Evolutionary conservation across 805 yeast species (phyloP).

Genomic region (Torulaspora indica): DNA sequence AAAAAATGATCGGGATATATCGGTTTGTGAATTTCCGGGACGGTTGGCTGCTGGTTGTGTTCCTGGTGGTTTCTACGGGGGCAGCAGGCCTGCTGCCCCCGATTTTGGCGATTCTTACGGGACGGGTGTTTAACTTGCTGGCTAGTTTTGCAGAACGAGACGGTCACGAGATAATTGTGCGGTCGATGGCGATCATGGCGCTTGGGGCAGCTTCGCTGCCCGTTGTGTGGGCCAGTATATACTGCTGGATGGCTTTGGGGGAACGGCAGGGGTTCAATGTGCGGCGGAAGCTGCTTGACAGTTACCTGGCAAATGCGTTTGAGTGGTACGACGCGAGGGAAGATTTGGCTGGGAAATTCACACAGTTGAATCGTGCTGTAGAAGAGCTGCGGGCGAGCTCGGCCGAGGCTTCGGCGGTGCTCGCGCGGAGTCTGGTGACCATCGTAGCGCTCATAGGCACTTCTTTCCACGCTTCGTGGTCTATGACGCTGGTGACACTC

Average conservation of each 20-base stretch:
- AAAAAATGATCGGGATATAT: constrained; percentile 18
- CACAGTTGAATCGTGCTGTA: constrained; percentile 64
- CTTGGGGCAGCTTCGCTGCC: constrained; percentile 46
- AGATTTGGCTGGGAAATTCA: constrained; percentile 56
- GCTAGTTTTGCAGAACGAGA: constrained; percentile 23
- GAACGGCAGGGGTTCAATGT: constrained; percentile 62
- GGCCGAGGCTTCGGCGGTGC: constrained; percentile 59
- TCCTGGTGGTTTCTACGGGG: constrained; percentile 40
- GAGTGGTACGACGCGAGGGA: constrained; percentile 60
- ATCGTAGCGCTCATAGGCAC: constrained; percentile 52
- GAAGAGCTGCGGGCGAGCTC: constrained; percentile 68
- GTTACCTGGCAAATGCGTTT: constrained; percentile 44
- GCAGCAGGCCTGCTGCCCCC: constrained; percentile 57
- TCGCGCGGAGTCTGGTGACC: constrained; percentile 51
- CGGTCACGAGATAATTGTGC: constrained; percentile 34
- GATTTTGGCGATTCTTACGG: constrained; percentile 58
- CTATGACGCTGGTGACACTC: constrained; percentile 71
- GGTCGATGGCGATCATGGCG: constrained; percentile 41
- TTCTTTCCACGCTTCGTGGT: constrained; percentile 79
- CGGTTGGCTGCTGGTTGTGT: constrained; percentile 26
- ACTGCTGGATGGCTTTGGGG: constrained; percentile 64
- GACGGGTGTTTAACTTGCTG: constrained; percentile 52
- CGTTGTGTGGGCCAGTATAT: constrained; percentile 50
- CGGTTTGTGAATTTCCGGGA: constrained; percentile 18
- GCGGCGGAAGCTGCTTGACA: constrained; percentile 42